Percentiles rank a stretch among this genome's conserved stretches.
Conservation (phyloP, 2,329 filamentous ascomycete genomes). For the Helotiales sp. region DNA sequence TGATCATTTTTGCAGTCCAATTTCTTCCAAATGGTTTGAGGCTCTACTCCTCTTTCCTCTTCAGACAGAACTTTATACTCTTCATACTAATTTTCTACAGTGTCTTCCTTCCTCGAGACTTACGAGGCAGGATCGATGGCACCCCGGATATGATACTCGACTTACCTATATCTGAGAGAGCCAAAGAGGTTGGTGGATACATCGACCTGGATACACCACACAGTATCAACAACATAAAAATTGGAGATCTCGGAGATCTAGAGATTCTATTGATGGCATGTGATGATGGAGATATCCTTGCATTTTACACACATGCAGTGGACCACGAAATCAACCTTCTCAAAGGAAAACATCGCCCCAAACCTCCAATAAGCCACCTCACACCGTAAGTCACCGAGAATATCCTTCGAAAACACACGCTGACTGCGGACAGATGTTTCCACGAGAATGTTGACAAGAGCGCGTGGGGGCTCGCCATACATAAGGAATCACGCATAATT, state of each 20-base stretch:
- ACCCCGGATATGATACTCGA: slow-evolving; percentile 52
- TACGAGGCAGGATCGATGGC: slow-evolving; percentile 48
- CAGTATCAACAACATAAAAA: slow-evolving; percentile 66
- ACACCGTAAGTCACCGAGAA: slow-evolving; percentile 20
- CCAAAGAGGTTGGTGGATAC: slow-evolving; percentile 50
- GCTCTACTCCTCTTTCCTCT: no score
- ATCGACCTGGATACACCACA: slow-evolving; percentile 56
- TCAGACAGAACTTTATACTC: no score
- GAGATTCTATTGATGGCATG: slow-evolving; percentile 69
- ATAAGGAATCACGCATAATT: slow-evolving; percentile 78
- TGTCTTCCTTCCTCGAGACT: slow-evolving; percentile 52
- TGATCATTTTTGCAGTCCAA: no score
- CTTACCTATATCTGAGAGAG: slow-evolving; percentile 40
- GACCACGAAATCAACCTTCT: slow-evolving; percentile 6
- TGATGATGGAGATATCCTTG: slow-evolving; percentile 75
- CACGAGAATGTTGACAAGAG: slow-evolving; percentile 73
- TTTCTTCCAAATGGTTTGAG: no score
- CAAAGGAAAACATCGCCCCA: slow-evolving; percentile 28
- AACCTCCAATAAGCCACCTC: slow-evolving; percentile 6
- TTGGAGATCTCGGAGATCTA: slow-evolving; percentile 66
- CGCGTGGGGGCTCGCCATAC: slow-evolving; percentile 83
- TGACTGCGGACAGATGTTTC: slow-evolving; percentile 54
- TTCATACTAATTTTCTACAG: no score
- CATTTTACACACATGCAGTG: slow-evolving; percentile 57
- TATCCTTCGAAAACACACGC: not conserved